Percentiles rank a stretch among this genome's conserved stretches.
Evolutionary conservation across 1,284 basidiomycete genomes (phyloP).

Genomic region (Cutaneotrichosporon dermatis): DNA sequence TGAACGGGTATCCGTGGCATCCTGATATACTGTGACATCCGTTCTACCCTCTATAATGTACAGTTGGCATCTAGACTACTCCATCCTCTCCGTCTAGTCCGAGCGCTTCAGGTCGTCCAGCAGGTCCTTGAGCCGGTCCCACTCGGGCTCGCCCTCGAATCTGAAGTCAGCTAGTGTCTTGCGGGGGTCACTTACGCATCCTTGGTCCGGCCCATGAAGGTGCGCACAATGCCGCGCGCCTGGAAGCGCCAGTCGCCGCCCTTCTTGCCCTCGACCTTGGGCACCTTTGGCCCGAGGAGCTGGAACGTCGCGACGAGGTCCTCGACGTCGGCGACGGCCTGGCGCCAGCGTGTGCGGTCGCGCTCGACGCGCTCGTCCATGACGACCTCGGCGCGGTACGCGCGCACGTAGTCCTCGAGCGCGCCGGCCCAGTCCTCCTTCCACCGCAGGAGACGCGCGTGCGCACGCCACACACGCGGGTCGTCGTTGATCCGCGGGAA

Average conservation of each 20-base stretch:
- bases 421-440: constrained; percentile 68
- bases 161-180: constrained; percentile 18
- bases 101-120: constrained; percentile 49
- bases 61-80: too few species aligned
- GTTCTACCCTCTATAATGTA: neutral
- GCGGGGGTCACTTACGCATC: constrained; percentile 39
- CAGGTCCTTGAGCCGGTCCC: constrained; percentile 61
- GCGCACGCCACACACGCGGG: constrained; percentile 70
- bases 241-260: constrained; percentile 71
- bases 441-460: constrained; percentile 72
- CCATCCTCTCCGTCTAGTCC: constrained; percentile 6
- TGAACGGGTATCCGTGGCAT: too few species aligned
- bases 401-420: constrained; percentile 73
- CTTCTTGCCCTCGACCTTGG: constrained; percentile 49
- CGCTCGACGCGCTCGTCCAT: constrained; percentile 62
- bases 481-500: constrained; percentile 68
- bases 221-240: constrained; percentile 78
- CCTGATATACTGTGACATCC: too few species aligned
- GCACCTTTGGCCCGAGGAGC: constrained; percentile 70
- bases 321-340: constrained; percentile 68
- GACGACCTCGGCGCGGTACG: constrained; percentile 69
- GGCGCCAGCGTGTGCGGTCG: constrained; percentile 62
- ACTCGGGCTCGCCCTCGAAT: constrained; percentile 84
- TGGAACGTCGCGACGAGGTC: constrained; percentile 76
- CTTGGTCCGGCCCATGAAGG: constrained; percentile 68